phyloP scores from a whole-genome alignment of 345 rosid species.

The Arabis hirsuta region DNA sequence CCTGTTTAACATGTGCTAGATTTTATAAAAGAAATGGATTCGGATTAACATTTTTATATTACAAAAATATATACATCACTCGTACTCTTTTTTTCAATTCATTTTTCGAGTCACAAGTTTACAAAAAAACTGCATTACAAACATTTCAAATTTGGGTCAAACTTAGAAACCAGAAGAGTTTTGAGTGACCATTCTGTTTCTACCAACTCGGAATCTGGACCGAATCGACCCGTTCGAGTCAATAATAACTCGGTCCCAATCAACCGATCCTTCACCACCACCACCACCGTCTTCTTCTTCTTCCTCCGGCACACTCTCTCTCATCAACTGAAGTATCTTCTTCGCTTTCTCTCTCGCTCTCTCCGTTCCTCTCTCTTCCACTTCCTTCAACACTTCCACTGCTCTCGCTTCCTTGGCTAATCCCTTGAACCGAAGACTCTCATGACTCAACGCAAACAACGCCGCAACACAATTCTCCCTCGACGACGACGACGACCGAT shows the following conservation, averaged over 20 bases:
- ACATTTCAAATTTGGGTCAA: neutral
- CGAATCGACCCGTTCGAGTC: constrained; percentile 58
- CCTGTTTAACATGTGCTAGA: no score
- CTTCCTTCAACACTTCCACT: constrained; percentile 57
- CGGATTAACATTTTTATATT: neutral
- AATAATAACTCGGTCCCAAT: constrained; percentile 58
- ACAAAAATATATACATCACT: constrained; percentile 19
- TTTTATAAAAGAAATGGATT: no score
- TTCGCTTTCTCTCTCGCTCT: constrained; percentile 68
- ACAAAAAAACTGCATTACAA: constrained; percentile 29
- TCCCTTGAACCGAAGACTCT: constrained; percentile 71
- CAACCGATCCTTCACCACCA: constrained; percentile 41
- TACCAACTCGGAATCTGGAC: constrained; percentile 48
- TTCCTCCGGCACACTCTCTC: constrained; percentile 48
- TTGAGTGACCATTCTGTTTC: constrained; percentile 34
- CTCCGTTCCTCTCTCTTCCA: constrained; percentile 62
- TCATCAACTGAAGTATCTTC: constrained; percentile 66
- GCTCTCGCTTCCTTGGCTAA: constrained; percentile 69
- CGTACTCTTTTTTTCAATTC: neutral
- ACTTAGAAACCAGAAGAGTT: constrained; percentile 41
- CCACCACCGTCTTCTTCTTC: constrained; percentile 38
- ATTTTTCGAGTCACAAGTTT: constrained; percentile 18
- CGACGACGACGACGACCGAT: constrained; percentile 43
- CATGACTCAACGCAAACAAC: constrained; percentile 62
- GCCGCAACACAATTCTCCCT: constrained; percentile 74